Evolutionary conservation across 1,284 basidiomycete species (phyloP), one percentile per base, ranked within the genome.

Genomic region (Crepidotus sp.): DNA sequence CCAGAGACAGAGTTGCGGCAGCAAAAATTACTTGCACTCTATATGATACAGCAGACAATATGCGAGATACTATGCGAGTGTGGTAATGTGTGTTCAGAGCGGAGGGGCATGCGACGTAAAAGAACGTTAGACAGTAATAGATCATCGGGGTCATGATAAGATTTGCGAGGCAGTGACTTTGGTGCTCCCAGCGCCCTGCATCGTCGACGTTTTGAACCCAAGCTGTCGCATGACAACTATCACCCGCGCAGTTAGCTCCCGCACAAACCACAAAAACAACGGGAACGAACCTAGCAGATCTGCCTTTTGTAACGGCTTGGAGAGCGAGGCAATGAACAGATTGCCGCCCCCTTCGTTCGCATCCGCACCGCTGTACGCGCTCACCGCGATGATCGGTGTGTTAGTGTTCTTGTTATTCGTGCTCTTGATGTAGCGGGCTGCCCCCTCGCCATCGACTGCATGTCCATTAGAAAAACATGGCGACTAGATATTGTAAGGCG

Each of bases 381-480:
- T 89, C 40, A 96, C 80, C 42, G 94, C 90, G 42, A 97, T 83
- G 49, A 98, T 92, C n/a, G 82, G 95, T 46, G 84, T 90, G 52
- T 72, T 76, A 35, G 82, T 79, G 57, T 95, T 95, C 70, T 81
- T 87, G 68, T 89, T 89, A 59, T 88, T 87, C n/a, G 91, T 94
- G 57, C 80, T 90, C 71, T 90, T 92, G 69, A 96, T 91, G 66
- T 94, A 94, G 51, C 86, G 75, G 19, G 92, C 89, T 32, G 91
- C 92, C 54, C 86, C 83, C 65, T 95, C 90, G 33, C 92, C 92
- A 58, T 93, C 88, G 54, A 95, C 88, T 83, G 45, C 8, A 38
- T 54, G 45, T 14, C 18, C 40, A 4, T 45, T 27, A 61, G 55
- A 14, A 42, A 33, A 29, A 18, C 27, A 11, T 41, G 34, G 14